phyloP scores from a whole-genome alignment of 1,284 basidiomycete species.

The Ganoderma sp. region DNA sequence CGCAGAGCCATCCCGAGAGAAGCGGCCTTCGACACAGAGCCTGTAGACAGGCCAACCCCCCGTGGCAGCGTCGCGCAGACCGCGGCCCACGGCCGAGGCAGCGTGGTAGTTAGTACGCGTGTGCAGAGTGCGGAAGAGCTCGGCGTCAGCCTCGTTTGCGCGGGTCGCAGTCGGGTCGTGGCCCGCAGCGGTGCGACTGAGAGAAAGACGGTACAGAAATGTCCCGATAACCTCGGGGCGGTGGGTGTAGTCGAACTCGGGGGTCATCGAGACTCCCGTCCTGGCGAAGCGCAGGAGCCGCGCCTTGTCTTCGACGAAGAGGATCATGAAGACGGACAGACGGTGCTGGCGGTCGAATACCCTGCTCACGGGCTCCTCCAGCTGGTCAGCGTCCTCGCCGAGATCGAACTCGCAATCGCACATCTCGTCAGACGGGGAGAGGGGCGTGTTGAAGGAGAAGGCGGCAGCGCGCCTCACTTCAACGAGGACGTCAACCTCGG shows the following conservation, averaged over 20 bases:
- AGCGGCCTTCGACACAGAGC: neutral
- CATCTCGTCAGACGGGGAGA: neutral
- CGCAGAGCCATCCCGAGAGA: neutral
- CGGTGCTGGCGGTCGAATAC: neutral
- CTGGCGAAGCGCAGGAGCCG: constrained; percentile 13
- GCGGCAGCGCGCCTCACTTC: neutral
- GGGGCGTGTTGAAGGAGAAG: no score
- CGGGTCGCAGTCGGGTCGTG: neutral
- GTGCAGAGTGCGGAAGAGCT: neutral
- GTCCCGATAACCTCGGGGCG: constrained; percentile 19
- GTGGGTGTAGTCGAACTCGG: constrained; percentile 22
- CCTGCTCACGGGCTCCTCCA: neutral
- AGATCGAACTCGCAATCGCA: neutral
- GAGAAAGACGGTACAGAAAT: constrained; percentile 27
- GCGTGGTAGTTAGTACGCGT: neutral
- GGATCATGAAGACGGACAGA: neutral
- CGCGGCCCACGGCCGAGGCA: neutral
- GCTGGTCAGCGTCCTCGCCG: neutral
- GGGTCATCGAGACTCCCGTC: neutral
- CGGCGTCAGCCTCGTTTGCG: neutral
- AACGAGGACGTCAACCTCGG: neutral
- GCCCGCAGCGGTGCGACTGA: neutral
- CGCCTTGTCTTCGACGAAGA: neutral
- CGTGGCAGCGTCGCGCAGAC: neutral
- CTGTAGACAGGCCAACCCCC: neutral